These are phyloP conservation scores for Mimosa pudica DNA, from an alignment of 306 rosid genomes.

Conservation along the genomic window DNA sequence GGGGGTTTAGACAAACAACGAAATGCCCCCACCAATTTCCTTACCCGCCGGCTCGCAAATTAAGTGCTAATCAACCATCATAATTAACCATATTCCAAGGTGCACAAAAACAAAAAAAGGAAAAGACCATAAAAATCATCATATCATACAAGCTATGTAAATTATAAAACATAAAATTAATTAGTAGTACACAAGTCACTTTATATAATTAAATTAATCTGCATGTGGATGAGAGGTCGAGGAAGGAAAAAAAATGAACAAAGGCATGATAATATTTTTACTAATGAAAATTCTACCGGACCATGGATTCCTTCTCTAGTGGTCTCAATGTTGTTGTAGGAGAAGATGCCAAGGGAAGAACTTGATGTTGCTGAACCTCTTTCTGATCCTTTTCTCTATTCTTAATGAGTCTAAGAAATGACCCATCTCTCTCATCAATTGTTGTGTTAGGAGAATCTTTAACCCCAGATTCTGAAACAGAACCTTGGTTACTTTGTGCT, in stretches of 20 bases:
- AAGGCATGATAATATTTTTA: slow-evolving; percentile 16
- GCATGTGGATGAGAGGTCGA: background rate
- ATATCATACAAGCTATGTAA: background rate
- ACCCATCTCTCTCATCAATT: slow-evolving; percentile 42
- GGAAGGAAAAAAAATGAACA: slow-evolving; percentile 49
- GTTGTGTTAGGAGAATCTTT: slow-evolving; percentile 34
- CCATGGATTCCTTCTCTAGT: slow-evolving; percentile 38
- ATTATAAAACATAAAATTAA: slow-evolving; percentile 33
- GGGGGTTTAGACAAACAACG: slow-evolving; percentile 35
- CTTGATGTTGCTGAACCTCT: slow-evolving; percentile 50
- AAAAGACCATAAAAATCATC: slow-evolving; percentile 9
- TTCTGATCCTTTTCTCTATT: slow-evolving; percentile 61
- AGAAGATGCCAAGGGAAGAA: slow-evolving; percentile 72
- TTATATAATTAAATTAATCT: slow-evolving; percentile 19
- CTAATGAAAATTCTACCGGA: slow-evolving; percentile 41
- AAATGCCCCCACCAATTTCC: slow-evolving; percentile 35
- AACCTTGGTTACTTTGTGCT: slow-evolving; percentile 22
- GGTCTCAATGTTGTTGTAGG: slow-evolving; percentile 52
- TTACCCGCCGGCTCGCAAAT: slow-evolving; percentile 22
- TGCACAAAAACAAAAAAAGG: background rate
- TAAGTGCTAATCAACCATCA: slow-evolving; percentile 27
- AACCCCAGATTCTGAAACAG: slow-evolving; percentile 27
- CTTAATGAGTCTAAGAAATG: slow-evolving; percentile 42
- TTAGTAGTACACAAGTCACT: slow-evolving; percentile 38
- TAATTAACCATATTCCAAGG: slow-evolving; percentile 16